Conservation (phyloP, 805 yeast species). For the Sugiyamaella lignohabitans region DNA sequence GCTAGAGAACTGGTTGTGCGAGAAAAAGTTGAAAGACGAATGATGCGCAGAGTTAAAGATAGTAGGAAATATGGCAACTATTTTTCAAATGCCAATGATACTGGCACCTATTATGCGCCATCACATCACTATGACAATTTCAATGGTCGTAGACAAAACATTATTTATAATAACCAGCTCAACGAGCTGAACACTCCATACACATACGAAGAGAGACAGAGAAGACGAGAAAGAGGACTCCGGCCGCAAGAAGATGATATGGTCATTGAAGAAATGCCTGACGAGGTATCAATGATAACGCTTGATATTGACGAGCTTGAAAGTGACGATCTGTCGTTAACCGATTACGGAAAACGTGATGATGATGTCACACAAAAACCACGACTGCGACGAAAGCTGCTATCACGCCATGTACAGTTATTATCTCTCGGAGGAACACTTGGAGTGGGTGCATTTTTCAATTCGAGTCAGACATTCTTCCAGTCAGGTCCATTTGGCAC, state of each 20-base stretch:
- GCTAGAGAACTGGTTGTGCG: constrained; percentile 24
- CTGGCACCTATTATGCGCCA: neutral
- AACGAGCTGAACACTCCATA: constrained; percentile 19
- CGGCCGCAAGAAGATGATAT: neutral
- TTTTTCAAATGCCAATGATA: constrained; percentile 10
- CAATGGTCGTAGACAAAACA: constrained; percentile 22
- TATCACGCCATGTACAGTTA: constrained; percentile 66
- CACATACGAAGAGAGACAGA: constrained; percentile 16
- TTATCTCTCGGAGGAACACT: constrained; percentile 73
- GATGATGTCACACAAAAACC: constrained; percentile 13
- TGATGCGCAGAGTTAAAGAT: constrained; percentile 11
- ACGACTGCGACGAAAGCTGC: constrained; percentile 46
- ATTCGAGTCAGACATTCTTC: constrained; percentile 65
- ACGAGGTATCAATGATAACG: constrained; percentile 22
- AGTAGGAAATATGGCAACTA: constrained; percentile 21
- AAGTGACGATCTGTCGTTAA: constrained; percentile 15
- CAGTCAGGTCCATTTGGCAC: constrained; percentile 77
- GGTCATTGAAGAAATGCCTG: constrained; percentile 12
- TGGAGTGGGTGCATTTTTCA: constrained; percentile 67
- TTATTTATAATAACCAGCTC: constrained; percentile 19
- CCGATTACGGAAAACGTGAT: constrained; percentile 9
- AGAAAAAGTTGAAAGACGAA: constrained; percentile 14
- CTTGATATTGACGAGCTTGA: constrained; percentile 25
- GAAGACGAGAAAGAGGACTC: constrained; percentile 2
- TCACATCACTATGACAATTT: constrained; percentile 18